These are phyloP conservation scores for Arabis alpina DNA, from an alignment of 345 rosid genomes.

Conservation along the genomic window DNA sequence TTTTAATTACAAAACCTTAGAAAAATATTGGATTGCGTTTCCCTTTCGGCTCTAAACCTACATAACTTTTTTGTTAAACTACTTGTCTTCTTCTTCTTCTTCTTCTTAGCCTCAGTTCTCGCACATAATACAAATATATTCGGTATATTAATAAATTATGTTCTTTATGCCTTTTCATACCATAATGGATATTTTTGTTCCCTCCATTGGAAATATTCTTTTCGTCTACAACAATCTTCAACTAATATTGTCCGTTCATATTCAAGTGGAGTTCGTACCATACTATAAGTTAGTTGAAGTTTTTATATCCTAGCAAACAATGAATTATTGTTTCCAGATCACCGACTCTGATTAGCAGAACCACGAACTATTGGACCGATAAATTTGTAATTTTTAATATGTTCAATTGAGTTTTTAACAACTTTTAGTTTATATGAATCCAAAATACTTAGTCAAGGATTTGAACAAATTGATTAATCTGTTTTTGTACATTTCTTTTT, in stretches of 20 bases:
- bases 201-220: constrained; percentile 31
- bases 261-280: constrained; percentile 24
- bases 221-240: constrained; percentile 34
- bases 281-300: neutral
- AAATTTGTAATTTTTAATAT: neutral
- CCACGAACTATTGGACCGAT: neutral
- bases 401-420: neutral
- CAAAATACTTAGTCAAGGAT: neutral
- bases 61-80: constrained; percentile 9
- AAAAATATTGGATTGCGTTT: constrained; percentile 20
- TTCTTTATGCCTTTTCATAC: constrained; percentile 28
- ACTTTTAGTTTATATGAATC: neutral
- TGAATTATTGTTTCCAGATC: neutral
- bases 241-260: constrained; percentile 29
- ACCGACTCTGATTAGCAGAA: constrained; percentile 2
- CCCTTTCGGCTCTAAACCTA: constrained; percentile 39
- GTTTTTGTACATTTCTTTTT: neutral
- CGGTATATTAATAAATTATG: constrained; percentile 1
- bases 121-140: constrained; percentile 14
- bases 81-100: constrained; percentile 32
- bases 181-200: constrained; percentile 24
- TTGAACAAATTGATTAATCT: neutral
- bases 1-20: neutral
- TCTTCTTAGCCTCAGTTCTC: constrained; percentile 18
- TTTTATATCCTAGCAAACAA: neutral